Evolutionary conservation across 495 filamentous ascomycete species (phyloP), one percentile per base, ranked within the genome.

Genomic region (Penicillium flavigenum): DNA sequence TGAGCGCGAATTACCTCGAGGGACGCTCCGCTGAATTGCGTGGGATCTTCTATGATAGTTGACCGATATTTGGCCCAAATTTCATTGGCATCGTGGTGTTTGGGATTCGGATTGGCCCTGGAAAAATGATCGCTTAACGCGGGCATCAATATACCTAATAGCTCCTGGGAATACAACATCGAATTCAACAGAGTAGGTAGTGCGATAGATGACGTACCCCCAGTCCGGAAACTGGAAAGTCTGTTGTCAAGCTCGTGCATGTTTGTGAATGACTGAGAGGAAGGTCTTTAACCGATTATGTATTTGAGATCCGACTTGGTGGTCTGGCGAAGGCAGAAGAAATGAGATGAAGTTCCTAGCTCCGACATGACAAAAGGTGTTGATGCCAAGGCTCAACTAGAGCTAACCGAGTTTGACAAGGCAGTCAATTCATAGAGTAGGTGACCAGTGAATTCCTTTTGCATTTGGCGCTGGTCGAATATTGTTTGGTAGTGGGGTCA

Each of bases 1-100:
- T 58, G 62, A 53, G 44, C 32, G 39, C 58, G 58, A 47, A 61
- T 36, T 47, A 24, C 43, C 4, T 58, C 58, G n/a, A 64, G 42
- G 31, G 58, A 61, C 4, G 51, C 55, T 17, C 58, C 31, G 0
- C 50, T 34, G 16, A 64, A 56, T 51, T 51, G 29, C 19, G 54
- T 17, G 7, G 54, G 31, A 38, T 58, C 54, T 61, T 61, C 41
- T 5, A 60, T 24, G 24, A 60, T 45, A 12, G 48, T 57, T 24
- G 48, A 47, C n/a, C n/a, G 47, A 24, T 61, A 43, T 49, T 57
- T 52, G 19, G 59, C 34, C 24, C 47, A 61, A n/a, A 27, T 36
- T 24, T 57, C 44, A 46, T 20, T 9, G 26, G 7, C 7, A 7
- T 50, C 7, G 46, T 38, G 34, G 24, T 5, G 5, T 38, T 24